Conservation (phyloP, 306 rosid species). For the Sophora flavescens region DNA sequence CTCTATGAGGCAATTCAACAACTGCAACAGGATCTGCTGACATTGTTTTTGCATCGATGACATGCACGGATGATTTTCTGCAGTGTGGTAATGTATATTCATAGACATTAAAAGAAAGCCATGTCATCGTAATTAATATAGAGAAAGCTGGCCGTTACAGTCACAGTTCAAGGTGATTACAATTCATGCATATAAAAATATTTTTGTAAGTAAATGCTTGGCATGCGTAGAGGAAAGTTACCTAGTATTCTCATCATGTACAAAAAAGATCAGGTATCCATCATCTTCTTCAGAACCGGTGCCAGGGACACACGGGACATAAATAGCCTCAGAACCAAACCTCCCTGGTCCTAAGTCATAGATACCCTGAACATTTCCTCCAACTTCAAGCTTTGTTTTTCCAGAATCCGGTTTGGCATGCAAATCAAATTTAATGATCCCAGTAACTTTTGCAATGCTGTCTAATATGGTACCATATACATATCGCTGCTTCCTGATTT, state of each 20-base stretch:
- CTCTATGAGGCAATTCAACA: constrained; percentile 83
- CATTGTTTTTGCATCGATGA: constrained; percentile 90
- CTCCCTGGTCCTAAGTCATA: constrained; percentile 83
- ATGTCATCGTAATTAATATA: background rate
- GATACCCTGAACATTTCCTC: constrained; percentile 83
- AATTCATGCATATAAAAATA: constrained; percentile 4
- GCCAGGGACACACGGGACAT: constrained; percentile 79
- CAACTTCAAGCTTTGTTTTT: constrained; percentile 75
- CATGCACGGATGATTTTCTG: constrained; percentile 81
- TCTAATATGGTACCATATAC: constrained; percentile 86
- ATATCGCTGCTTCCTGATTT: constrained; percentile 75
- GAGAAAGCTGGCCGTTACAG: constrained; percentile 16
- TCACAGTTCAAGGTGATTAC: background rate
- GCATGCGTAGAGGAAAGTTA: constrained; percentile 45
- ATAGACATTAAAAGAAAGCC: background rate
- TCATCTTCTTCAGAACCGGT: constrained; percentile 87
- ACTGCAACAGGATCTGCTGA: constrained; percentile 88
- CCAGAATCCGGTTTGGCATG: constrained; percentile 71
- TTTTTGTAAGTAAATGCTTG: background rate
- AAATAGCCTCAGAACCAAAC: constrained; percentile 90
- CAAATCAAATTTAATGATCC: constrained; percentile 87
- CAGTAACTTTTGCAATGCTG: constrained; percentile 73
- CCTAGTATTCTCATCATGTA: constrained; percentile 86
- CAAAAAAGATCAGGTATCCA: constrained; percentile 86
- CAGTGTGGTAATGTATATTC: constrained; percentile 38